Evolutionary conservation across 1,284 basidiomycete genomes (phyloP).

Genomic region (Ustilago shanxiensis): DNA sequence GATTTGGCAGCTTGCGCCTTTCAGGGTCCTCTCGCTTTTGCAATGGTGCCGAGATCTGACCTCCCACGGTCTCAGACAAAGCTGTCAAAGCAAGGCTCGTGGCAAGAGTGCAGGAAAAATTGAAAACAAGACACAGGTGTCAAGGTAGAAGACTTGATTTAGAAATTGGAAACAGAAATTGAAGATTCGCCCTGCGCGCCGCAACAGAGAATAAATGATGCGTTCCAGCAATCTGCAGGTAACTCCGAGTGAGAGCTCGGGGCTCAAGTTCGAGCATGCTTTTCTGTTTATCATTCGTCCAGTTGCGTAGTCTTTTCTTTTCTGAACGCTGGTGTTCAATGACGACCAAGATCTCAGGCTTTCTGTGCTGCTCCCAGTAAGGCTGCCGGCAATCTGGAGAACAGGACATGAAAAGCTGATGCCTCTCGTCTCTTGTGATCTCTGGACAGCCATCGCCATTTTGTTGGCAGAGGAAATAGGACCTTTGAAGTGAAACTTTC

Average conservation of each 20-base stretch:
- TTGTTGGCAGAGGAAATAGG: background rate
- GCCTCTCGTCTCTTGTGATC: background rate
- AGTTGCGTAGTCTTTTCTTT: background rate
- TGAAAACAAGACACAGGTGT: background rate
- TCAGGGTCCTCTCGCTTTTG: background rate
- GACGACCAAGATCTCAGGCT: no score
- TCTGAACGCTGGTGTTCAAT: no score
- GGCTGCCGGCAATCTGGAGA: background rate
- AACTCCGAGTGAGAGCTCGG: constrained; percentile 12
- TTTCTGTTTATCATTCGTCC: background rate
- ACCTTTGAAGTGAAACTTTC: background rate
- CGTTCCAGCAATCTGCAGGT: background rate
- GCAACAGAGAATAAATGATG: background rate
- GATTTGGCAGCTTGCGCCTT: background rate
- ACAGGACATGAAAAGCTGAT: background rate
- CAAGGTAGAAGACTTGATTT: background rate
- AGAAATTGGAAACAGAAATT: background rate
- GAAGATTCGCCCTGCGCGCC: background rate
- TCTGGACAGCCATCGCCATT: background rate
- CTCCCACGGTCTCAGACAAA: background rate
- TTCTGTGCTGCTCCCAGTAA: no score
- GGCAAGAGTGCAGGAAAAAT: background rate
- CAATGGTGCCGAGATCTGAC: background rate
- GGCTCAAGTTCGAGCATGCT: background rate
- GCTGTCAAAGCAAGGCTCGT: background rate